phyloP scores from a whole-genome alignment of 2,329 filamentous ascomycete species.

The Colletotrichum tofieldiae region DNA sequence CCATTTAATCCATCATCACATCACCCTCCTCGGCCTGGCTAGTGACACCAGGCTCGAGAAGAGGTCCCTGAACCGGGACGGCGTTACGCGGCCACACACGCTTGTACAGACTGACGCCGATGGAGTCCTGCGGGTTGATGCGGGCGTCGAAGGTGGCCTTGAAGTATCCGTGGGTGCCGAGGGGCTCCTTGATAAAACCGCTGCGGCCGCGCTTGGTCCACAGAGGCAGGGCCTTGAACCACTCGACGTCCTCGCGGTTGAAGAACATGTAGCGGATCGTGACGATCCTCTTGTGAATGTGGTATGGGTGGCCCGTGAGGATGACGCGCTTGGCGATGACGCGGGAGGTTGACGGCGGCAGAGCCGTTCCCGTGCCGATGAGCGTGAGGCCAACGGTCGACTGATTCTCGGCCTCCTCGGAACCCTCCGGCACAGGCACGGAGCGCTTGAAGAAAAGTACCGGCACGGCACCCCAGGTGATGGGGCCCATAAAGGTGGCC shows the following conservation, averaged over 20 bases:
- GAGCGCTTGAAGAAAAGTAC: constrained; percentile 86
- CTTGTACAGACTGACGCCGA: constrained; percentile 93
- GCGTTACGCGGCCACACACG: constrained; percentile 85
- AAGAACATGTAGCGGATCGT: constrained; percentile 99
- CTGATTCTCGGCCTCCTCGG: constrained; percentile 58
- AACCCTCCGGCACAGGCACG: constrained; percentile 55
- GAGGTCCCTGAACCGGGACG: constrained; percentile 59
- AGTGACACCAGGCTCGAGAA: constrained; percentile 56
- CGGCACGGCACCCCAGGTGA: constrained; percentile 94
- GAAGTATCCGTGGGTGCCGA: constrained; percentile 99
- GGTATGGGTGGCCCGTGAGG: constrained; percentile 95
- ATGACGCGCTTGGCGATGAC: constrained; percentile 96
- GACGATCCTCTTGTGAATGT: constrained; percentile 98
- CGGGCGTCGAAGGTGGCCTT: constrained; percentile 98
- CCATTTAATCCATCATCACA: constrained; percentile 59
- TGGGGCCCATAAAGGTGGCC: constrained; percentile 89
- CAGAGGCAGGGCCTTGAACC: constrained; percentile 96
- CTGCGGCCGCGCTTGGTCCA: constrained; percentile 93
- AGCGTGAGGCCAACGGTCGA: constrained; percentile 74
- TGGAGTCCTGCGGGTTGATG: constrained; percentile 95
- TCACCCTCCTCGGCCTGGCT: constrained; percentile 47
- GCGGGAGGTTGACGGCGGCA: constrained; percentile 82
- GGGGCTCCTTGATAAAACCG: constrained; percentile 92
- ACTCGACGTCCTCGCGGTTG: constrained; percentile 93
- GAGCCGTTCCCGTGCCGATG: constrained; percentile 88